phyloP scores from a whole-genome alignment of 768 basidiomycete genomes.

The Termitomyces sp. region DNA sequence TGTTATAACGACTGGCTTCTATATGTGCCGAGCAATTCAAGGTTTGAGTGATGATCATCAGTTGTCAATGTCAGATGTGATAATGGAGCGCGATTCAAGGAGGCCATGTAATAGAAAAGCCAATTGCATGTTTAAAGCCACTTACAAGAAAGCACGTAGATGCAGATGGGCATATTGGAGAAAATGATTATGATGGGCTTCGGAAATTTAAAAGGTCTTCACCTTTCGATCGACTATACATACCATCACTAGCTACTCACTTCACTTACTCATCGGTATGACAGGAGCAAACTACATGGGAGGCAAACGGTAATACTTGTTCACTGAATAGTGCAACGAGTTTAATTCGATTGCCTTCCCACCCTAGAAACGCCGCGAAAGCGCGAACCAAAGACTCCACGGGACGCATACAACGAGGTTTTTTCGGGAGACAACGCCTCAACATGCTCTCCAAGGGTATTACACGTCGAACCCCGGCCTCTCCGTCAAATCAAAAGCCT shows the following conservation, averaged over 20 bases:
- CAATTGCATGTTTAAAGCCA: too few relatives aligned
- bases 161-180: too few relatives aligned
- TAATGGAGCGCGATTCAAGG: too few relatives aligned
- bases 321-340: neutral
- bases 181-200: neutral
- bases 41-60: too few relatives aligned
- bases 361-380: slow-evolving; percentile 50
- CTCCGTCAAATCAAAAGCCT: neutral
- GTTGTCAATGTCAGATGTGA: too few relatives aligned
- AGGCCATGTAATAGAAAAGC: too few relatives aligned
- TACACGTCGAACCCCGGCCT: neutral
- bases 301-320: slow-evolving; percentile 48
- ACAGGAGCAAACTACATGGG: slow-evolving; percentile 75
- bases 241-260: neutral
- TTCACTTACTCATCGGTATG: slow-evolving; percentile 29
- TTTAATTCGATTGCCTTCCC: neutral
- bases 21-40: too few relatives aligned
- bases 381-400: slow-evolving; percentile 52
- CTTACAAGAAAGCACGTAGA: too few relatives aligned
- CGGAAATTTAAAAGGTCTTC: neutral
- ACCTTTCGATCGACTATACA: neutral
- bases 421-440: slow-evolving; percentile 58
- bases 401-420: slow-evolving; percentile 49
- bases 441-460: slow-evolving; percentile 44
- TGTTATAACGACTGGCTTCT: neutral